These are phyloP conservation scores for Thelonectria blattea DNA, from an alignment of 2,329 filamentous ascomycete genomes.

Conservation along the genomic window DNA sequence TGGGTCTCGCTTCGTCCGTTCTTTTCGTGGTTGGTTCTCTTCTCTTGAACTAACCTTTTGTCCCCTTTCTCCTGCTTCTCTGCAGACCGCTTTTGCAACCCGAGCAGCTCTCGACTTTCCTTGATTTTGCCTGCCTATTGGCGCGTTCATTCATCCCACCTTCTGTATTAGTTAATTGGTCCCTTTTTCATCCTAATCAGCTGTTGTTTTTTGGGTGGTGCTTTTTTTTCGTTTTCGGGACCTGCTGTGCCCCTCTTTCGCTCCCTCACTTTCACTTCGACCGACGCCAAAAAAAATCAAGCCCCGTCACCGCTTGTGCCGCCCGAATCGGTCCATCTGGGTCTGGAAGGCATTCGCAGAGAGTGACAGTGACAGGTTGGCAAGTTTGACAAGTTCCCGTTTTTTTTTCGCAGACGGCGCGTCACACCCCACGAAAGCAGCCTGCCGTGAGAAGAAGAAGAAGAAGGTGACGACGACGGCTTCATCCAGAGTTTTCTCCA, in stretches of 20 bases:
- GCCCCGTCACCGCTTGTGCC: conserved; percentile 11
- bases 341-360: not conserved
- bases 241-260: not conserved
- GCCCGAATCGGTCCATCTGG: conserved; percentile 10
- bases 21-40: conserved; percentile 9
- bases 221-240: conserved; percentile 7
- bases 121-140: not conserved
- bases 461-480: not conserved
- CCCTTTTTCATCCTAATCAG: conserved; percentile 4
- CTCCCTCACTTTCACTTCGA: not conserved
- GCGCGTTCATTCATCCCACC: not conserved
- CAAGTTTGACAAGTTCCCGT: no score
- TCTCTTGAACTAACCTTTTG: not conserved
- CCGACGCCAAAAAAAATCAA: conserved; percentile 6
- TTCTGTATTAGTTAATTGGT: conserved; percentile 3
- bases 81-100: conserved; percentile 22
- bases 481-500: no score
- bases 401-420: no score
- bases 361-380: not conserved
- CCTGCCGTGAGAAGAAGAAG: no score
- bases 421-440: conserved; percentile 6
- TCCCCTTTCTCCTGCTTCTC: conserved; percentile 21
- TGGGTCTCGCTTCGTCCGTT: conserved; percentile 1
- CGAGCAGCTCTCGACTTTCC: not conserved
- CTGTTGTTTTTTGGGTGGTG: not conserved